Percentiles rank a stretch among this genome's conserved stretches.
Evolutionary conservation across 768 basidiomycete genomes (phyloP).

Genomic region (Russula abietina): DNA sequence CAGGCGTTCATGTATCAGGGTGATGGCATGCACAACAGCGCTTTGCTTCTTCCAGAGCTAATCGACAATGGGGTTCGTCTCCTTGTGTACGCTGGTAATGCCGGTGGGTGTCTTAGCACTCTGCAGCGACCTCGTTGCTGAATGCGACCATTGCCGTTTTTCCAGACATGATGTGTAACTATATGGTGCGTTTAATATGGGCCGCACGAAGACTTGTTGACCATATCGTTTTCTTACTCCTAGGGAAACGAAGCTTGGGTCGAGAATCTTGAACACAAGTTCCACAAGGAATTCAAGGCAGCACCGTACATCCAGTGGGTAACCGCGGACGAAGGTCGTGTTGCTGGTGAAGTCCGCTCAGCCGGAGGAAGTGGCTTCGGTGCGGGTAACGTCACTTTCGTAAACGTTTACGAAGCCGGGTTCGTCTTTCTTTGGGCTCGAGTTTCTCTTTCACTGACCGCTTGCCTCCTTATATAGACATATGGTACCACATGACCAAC

Average conservation of each 20-base stretch:
- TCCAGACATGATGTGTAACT: slow-evolving; percentile 79
- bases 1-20: slow-evolving; percentile 76
- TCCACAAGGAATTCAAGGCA: slow-evolving; percentile 52
- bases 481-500: slow-evolving; percentile 89
- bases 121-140: neutral
- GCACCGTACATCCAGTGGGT: slow-evolving; percentile 52
- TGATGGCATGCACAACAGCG: slow-evolving; percentile 81
- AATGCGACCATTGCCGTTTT: neutral
- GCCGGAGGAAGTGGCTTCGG: slow-evolving; percentile 58
- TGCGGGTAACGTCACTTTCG: slow-evolving; percentile 83
- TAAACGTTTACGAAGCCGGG: slow-evolving; percentile 74
- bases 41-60: slow-evolving; percentile 69
- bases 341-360: slow-evolving; percentile 62
- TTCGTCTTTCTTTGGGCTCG: slow-evolving; percentile 35
- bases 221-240: neutral
- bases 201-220: neutral
- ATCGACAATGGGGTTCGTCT: slow-evolving; percentile 78
- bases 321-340: slow-evolving; percentile 43
- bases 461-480: slow-evolving; percentile 43
- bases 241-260: slow-evolving; percentile 80
- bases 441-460: neutral
- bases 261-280: slow-evolving; percentile 52
- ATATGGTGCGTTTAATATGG: slow-evolving; percentile 44
- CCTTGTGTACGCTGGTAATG: slow-evolving; percentile 85
- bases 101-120: slow-evolving; percentile 37